phyloP scores from a whole-genome alignment of 2,329 filamentous ascomycete species.

The Calonectria pseudoreteaudii region DNA sequence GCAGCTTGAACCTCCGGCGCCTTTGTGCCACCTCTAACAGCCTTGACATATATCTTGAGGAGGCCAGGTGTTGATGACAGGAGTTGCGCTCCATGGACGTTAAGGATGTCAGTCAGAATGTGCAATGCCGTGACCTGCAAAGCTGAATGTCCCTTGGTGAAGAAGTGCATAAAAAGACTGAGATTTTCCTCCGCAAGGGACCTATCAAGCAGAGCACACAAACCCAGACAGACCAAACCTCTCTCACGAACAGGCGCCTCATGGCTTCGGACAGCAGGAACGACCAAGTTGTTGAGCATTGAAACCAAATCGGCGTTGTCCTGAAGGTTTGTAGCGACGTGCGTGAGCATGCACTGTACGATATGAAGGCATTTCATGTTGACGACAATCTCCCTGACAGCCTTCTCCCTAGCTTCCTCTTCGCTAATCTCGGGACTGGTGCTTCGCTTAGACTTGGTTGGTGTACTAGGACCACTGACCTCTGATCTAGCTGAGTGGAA shows the following conservation, averaged over 20 bases:
- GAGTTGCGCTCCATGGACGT: constrained; percentile 86
- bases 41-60: constrained; percentile 87
- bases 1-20: constrained; percentile 82
- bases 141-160: constrained; percentile 89
- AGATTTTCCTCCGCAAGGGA: constrained; percentile 93
- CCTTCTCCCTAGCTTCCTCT: constrained; percentile 78
- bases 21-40: constrained; percentile 78
- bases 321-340: constrained; percentile 88
- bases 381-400: constrained; percentile 90
- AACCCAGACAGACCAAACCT: constrained; percentile 87
- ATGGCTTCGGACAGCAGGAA: constrained; percentile 93
- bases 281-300: constrained; percentile 98
- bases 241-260: constrained; percentile 93
- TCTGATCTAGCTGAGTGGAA: constrained; percentile 95
- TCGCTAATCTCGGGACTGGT: constrained; percentile 63
- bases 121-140: constrained; percentile 92
- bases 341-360: constrained; percentile 96
- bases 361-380: constrained; percentile 99
- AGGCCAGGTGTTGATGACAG: constrained; percentile 75
- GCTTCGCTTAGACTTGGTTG: constrained; percentile 59
- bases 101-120: constrained; percentile 92
- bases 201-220: constrained; percentile 92
- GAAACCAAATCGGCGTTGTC: constrained; percentile 91
- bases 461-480: constrained; percentile 74
- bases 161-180: constrained; percentile 94